Evolutionary conservation across 1,139 yeast species (phyloP).

Genomic region (Kurtzmaniella quercitrusa): DNA sequence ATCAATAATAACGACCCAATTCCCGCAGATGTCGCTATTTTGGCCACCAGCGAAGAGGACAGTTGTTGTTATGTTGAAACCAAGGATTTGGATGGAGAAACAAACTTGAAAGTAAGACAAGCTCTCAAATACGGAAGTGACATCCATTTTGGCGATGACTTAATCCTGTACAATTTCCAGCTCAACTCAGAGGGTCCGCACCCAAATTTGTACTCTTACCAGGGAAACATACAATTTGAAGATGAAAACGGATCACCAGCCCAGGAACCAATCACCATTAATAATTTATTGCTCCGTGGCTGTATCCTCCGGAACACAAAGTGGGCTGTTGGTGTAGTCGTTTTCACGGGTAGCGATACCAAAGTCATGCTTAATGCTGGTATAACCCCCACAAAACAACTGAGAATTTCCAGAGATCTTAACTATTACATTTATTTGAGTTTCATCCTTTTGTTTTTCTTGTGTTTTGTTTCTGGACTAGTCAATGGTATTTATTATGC

Average conservation of each 20-base stretch:
- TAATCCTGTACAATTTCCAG: constrained; percentile 35
- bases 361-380: constrained; percentile 59
- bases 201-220: constrained; percentile 49
- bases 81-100: constrained; percentile 59
- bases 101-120: constrained; percentile 52
- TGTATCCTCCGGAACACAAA: constrained; percentile 51
- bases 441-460: constrained; percentile 41
- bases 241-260: constrained; percentile 16
- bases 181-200: constrained; percentile 56
- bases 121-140: constrained; percentile 42
- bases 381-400: constrained; percentile 53
- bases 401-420: constrained; percentile 48
- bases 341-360: constrained; percentile 52
- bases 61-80: constrained; percentile 56
- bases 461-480: constrained; percentile 51
- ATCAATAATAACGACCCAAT: constrained; percentile 54
- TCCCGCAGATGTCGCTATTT: constrained; percentile 52
- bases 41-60: constrained; percentile 51
- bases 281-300: constrained; percentile 50
- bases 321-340: constrained; percentile 52
- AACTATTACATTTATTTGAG: constrained; percentile 48
- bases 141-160: constrained; percentile 41
- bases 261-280: constrained; percentile 45
- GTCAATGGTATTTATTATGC: constrained; percentile 50
- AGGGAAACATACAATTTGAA: constrained; percentile 46